phyloP scores from a whole-genome alignment of 23 red algal genomes.

The Chondrus crispus region DNA sequence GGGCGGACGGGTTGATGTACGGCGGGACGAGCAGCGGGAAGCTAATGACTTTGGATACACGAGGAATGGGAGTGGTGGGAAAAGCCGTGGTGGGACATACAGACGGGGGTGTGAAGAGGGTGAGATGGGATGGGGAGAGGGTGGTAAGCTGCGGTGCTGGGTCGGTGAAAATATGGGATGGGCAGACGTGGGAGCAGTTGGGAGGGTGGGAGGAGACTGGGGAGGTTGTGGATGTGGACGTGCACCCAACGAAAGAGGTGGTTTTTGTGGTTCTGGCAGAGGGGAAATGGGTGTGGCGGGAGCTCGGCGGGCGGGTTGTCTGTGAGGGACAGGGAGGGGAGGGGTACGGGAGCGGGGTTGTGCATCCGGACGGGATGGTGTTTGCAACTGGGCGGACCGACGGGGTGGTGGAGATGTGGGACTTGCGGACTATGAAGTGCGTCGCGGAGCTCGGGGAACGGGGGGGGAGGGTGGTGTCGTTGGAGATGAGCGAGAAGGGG shows the following conservation, averaged over 20 bases:
- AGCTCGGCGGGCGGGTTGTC: constrained; percentile 22
- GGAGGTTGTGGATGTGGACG: not conserved
- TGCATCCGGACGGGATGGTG: constrained; percentile 76
- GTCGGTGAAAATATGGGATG: constrained; percentile 31
- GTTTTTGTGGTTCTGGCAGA: constrained; percentile 1
- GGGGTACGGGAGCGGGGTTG: not conserved
- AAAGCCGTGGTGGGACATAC: not conserved
- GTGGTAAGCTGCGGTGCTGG: constrained; percentile 28
- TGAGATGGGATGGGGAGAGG: not conserved
- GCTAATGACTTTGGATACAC: not conserved
- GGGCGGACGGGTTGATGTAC: not conserved
- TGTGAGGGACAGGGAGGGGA: not conserved
- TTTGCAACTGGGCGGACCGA: constrained; percentile 37
- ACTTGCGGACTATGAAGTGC: constrained; percentile 37
- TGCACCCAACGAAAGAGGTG: constrained; percentile 4
- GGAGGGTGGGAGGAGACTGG: not conserved
- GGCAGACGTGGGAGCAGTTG: not conserved
- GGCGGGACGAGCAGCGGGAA: constrained; percentile 9
- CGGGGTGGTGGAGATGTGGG: constrained; percentile 69
- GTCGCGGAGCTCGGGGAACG: constrained; percentile 1
- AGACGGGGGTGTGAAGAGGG: not conserved
- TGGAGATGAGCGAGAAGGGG: constrained; percentile 81
- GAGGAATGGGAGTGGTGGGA: not conserved
- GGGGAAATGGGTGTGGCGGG: constrained; percentile 12
- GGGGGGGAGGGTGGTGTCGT: not conserved